These are phyloP conservation scores for Calonectria naviculata DNA, from an alignment of 2,329 filamentous ascomycete genomes.

Conservation along the genomic window DNA sequence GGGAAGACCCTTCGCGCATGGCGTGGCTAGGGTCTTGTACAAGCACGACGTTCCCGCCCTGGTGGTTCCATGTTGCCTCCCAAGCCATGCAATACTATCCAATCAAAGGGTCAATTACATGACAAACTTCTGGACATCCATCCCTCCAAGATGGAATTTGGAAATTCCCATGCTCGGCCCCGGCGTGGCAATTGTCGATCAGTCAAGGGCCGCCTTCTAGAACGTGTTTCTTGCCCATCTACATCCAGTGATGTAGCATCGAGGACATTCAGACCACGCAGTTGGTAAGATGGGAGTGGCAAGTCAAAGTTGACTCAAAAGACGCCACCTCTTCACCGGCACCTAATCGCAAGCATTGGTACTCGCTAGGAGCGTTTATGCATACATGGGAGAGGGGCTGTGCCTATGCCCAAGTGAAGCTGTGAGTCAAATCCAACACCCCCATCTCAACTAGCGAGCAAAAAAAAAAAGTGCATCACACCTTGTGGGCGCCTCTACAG, in stretches of 20 bases:
- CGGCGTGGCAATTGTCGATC: background rate
- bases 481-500: background rate
- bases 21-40: constrained; percentile 15
- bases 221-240: background rate
- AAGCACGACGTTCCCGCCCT: background rate
- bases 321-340: background rate
- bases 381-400: background rate
- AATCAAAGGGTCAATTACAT: background rate
- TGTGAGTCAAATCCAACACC: background rate
- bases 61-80: background rate
- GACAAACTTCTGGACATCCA: background rate
- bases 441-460: background rate
- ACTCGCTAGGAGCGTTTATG: background rate
- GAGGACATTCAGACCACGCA: background rate
- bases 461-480: background rate
- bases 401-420: background rate
- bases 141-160: background rate
- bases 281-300: background rate
- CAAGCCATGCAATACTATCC: background rate
- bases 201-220: background rate
- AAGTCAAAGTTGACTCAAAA: background rate
- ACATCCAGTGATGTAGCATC: background rate
- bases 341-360: background rate
- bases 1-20: constrained; percentile 40
- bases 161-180: background rate